Evolutionary conservation across 192 early-diverging fungal species (phyloP).

Genomic region (Podila horticola): DNA sequence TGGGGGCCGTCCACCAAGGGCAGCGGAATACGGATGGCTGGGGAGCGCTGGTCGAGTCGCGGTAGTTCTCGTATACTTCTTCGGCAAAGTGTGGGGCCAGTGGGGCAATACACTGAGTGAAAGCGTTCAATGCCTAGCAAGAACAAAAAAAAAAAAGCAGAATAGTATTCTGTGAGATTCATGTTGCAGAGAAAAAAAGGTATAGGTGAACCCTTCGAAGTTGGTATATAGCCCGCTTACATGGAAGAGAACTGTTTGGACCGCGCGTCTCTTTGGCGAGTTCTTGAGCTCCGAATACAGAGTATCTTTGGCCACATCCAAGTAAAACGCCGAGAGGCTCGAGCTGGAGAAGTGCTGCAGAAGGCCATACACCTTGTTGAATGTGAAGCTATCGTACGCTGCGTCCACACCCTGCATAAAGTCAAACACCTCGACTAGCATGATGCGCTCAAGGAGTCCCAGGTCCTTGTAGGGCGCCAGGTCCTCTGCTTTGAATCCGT

Average conservation of each 20-base stretch:
- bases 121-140: conserved; percentile 58
- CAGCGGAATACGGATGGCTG: conserved; percentile 27
- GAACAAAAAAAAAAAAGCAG: too few relatives aligned
- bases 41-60: conserved; percentile 10
- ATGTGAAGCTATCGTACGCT: conserved; percentile 69
- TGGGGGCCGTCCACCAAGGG: conserved; percentile 18
- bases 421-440: conserved; percentile 72
- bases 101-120: conserved; percentile 54
- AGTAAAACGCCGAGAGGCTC: conserved; percentile 78
- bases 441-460: conserved; percentile 61
- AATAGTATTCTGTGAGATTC: too few relatives aligned
- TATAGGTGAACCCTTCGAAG: too few relatives aligned
- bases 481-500: conserved; percentile 59
- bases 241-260: conserved; percentile 73
- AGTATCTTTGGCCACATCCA: conserved; percentile 83
- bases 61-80: conserved; percentile 45
- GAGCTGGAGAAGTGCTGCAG: conserved; percentile 73
- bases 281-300: conserved; percentile 67
- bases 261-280: conserved; percentile 60
- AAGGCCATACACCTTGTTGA: conserved; percentile 68
- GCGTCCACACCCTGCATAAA: conserved; percentile 62
- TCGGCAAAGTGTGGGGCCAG: conserved; percentile 43
- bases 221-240: too few relatives aligned
- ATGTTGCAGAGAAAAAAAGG: too few relatives aligned
- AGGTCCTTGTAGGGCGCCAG: conserved; percentile 63